Evolutionary conservation across 2,329 filamentous ascomycete genomes (phyloP).

Genomic region (Septoria petroselini): DNA sequence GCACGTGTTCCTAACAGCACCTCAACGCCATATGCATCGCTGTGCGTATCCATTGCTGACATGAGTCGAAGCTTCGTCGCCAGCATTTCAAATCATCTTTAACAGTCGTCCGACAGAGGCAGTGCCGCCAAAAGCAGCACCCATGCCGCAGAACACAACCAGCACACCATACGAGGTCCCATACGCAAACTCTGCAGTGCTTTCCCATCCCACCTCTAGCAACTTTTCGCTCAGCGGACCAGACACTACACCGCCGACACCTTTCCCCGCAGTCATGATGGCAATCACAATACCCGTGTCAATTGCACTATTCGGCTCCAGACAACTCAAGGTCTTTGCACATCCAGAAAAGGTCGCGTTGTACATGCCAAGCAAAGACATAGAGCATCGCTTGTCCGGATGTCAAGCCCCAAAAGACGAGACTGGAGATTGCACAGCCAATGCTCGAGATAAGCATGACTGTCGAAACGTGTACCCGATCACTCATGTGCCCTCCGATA

Average conservation of each 20-base stretch:
- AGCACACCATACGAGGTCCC: conserved; percentile 45
- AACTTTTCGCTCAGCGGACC: conserved; percentile 53
- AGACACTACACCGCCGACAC: conserved; percentile 51
- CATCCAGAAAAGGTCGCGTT: conserved; percentile 39
- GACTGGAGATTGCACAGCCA: conserved; percentile 39
- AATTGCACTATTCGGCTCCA: conserved; percentile 25
- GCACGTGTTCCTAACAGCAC: too few relatives aligned
- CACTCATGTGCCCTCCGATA: conserved; percentile 41
- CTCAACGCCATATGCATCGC: too few relatives aligned
- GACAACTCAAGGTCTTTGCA: conserved; percentile 25
- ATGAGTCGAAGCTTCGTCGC: too few relatives aligned
- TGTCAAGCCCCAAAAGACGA: conserved; percentile 48
- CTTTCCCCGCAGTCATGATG: conserved; percentile 49
- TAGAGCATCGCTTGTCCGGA: conserved; percentile 44
- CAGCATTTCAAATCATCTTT: conserved; percentile 19
- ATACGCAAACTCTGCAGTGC: conserved; percentile 42
- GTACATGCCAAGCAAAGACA: conserved; percentile 43
- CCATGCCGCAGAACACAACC: conserved; percentile 45
- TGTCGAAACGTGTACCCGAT: conserved; percentile 41
- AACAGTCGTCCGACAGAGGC: conserved; percentile 27
- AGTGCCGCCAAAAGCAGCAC: conserved; percentile 36
- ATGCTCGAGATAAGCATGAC: conserved; percentile 41
- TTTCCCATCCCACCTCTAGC: conserved; percentile 40
- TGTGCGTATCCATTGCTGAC: too few relatives aligned
- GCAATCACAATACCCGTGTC: conserved; percentile 52